Conservation (phyloP, 345 rosid species). For the Rhodomyrtus tomentosa region DNA sequence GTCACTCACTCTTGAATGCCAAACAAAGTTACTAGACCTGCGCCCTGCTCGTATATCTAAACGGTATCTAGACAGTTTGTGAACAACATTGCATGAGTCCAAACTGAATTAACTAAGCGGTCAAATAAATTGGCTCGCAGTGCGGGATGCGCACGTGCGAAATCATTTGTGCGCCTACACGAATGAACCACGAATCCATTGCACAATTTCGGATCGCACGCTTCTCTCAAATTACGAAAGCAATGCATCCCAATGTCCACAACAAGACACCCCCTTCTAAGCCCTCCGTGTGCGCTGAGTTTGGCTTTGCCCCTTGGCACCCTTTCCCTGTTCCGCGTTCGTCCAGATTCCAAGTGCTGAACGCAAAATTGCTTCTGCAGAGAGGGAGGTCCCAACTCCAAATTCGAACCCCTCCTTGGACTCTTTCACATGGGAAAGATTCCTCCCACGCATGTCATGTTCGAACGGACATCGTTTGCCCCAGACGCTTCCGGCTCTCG, state of each 20-base stretch:
- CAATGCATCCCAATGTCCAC: not conserved
- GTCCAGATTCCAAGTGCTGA: not conserved
- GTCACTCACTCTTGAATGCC: not conserved
- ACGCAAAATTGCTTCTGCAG: not conserved
- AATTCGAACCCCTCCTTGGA: no score
- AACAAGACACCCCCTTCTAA: not conserved
- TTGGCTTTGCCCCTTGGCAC: not conserved
- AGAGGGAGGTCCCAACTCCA: not conserved
- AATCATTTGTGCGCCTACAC: not conserved
- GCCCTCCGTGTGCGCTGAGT: not conserved
- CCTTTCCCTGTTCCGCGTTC: not conserved
- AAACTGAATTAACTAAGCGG: not conserved
- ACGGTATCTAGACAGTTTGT: not conserved
- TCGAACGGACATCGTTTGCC: not conserved
- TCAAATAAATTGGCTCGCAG: not conserved
- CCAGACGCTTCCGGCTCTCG: not conserved
- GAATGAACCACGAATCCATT: not conserved
- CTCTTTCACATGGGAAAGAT: not conserved
- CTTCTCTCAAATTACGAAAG: not conserved
- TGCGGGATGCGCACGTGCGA: not conserved
- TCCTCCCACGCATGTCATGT: not conserved
- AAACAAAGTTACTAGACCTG: not conserved
- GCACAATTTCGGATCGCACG: not conserved
- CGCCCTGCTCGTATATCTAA: no score
- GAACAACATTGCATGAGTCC: not conserved